These are phyloP conservation scores for Tetradesmus obliquus DNA, from an alignment of 139 green algal species.

Conservation along the genomic window DNA sequence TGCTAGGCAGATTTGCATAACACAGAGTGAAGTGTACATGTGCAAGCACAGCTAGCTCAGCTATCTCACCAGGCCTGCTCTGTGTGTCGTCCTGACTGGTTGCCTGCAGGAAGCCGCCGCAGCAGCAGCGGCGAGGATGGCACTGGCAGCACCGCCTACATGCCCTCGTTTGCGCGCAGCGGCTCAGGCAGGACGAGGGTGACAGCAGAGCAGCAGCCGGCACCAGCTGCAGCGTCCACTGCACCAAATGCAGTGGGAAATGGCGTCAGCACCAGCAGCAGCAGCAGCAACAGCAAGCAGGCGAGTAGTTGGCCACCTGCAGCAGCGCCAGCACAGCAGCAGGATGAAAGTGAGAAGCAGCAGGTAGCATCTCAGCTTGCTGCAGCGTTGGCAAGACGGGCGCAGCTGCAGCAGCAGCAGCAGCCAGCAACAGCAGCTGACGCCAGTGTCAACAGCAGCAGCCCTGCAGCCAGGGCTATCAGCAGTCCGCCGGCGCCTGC, in stretches of 20 bases:
- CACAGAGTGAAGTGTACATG: background rate
- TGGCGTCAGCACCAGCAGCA: background rate
- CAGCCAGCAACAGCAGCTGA: constrained; percentile 17
- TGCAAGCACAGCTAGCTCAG: background rate
- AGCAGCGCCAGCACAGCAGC: constrained; percentile 15
- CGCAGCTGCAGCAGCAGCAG: constrained; percentile 41
- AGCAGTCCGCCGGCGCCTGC: background rate
- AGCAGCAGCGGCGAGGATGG: background rate
- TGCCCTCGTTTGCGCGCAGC: background rate
- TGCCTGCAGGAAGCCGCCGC: background rate
- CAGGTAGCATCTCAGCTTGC: constrained; percentile 17
- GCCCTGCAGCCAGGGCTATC: constrained; percentile 3
- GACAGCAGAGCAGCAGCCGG: background rate
- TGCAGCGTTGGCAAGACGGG: constrained; percentile 26
- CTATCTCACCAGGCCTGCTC: background rate
- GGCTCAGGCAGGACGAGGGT: background rate
- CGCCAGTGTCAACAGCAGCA: background rate
- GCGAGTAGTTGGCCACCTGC: background rate
- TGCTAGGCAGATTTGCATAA: too few relatives aligned
- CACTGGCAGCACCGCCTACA: background rate
- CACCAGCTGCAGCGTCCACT: background rate
- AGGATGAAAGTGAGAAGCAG: constrained; percentile 31
- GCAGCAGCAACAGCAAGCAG: background rate
- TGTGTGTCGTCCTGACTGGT: background rate
- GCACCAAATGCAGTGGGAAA: background rate